Percentiles rank a stretch among this genome's conserved stretches.
These are phyloP conservation scores for Geranium rotundifolium DNA, from an alignment of 345 rosid species.

Conservation along the genomic window DNA sequence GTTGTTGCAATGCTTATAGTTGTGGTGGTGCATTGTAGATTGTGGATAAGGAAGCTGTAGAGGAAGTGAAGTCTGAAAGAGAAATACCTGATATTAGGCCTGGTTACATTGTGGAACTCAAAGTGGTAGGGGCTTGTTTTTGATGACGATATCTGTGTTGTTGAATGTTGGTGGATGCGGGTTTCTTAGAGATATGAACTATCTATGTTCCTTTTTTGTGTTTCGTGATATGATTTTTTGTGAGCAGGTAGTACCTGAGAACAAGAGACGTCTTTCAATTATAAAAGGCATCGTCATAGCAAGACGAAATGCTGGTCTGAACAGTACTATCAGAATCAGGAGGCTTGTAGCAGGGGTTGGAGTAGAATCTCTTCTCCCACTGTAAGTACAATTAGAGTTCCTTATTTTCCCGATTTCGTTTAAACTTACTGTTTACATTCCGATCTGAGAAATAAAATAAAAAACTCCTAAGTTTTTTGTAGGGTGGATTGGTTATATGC, in stretches of 20 bases:
- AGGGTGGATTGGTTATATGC: no score
- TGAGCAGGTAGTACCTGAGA: constrained; percentile 88
- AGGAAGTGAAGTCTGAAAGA: constrained; percentile 51
- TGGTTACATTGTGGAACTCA: constrained; percentile 74
- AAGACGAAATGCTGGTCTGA: constrained; percentile 86
- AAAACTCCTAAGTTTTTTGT: no score
- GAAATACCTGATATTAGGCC: constrained; percentile 84
- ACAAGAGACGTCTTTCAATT: constrained; percentile 68
- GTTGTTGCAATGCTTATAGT: constrained; percentile 8
- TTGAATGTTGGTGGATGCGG: constrained; percentile 46
- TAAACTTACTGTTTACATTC: not conserved
- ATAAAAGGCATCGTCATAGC: constrained; percentile 85
- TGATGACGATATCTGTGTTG: not conserved
- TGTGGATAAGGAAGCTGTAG: constrained; percentile 72
- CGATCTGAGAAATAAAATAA: no score
- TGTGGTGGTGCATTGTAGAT: constrained; percentile 39
- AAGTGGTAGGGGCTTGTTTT: constrained; percentile 52
- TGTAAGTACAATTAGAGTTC: constrained; percentile 42
- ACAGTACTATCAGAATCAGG: constrained; percentile 78
- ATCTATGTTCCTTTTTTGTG: constrained; percentile 42
- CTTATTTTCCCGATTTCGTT: constrained; percentile 38
- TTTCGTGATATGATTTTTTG: constrained; percentile 11
- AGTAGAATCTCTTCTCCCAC: constrained; percentile 78
- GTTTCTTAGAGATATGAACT: constrained; percentile 74
- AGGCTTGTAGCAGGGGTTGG: constrained; percentile 92